Evolutionary conservation across 2,329 filamentous ascomycete species (phyloP).

Genomic region (Diaporthe ampelina): DNA sequence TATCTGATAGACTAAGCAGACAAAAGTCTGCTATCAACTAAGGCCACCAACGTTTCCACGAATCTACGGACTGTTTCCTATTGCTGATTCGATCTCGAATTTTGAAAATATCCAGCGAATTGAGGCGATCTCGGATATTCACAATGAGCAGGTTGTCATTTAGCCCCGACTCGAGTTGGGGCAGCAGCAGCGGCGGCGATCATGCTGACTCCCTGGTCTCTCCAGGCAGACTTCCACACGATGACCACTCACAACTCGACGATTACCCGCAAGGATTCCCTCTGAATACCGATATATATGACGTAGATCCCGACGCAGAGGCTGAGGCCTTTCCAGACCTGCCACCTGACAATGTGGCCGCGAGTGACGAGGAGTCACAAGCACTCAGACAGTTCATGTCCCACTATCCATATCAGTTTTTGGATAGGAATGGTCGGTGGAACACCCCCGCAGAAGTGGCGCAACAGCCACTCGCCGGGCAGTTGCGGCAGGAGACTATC

Average conservation of each 20-base stretch:
- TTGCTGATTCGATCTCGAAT: neutral
- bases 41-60: neutral
- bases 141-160: neutral
- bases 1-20: no score
- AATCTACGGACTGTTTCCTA: neutral
- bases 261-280: conserved; percentile 7
- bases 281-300: neutral
- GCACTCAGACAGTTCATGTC: neutral
- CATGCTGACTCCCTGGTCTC: no score
- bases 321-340: neutral
- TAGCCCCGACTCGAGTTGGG: neutral
- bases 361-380: no score
- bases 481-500: conserved; percentile 23
- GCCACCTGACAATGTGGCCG: no score
- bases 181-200: neutral
- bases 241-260: neutral
- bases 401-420: neutral
- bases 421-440: neutral
- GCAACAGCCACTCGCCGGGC: neutral
- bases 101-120: neutral
- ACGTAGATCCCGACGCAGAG: neutral
- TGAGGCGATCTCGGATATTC: no score
- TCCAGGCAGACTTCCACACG: neutral
- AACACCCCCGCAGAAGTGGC: neutral
- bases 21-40: neutral